A percentile compares a stretch with the other conserved stretches of the same genome.
These are phyloP conservation scores for Zymoseptoria pseudotritici DNA, from an alignment of 2,329 filamentous ascomycete genomes.

Conservation along the genomic window DNA sequence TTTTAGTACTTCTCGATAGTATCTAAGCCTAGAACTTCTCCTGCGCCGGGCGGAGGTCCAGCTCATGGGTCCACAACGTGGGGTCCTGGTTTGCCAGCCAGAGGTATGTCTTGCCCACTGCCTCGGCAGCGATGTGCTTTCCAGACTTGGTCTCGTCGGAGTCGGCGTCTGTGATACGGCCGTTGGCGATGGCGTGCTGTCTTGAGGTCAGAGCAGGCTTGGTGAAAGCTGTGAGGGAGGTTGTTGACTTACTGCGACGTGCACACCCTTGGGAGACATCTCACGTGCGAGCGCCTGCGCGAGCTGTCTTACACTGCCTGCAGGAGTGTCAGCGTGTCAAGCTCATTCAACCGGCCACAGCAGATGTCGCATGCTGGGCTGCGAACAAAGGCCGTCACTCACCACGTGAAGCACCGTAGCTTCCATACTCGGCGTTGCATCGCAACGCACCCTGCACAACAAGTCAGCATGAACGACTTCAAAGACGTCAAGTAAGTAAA, in stretches of 20 bases:
- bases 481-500: too few relatives aligned
- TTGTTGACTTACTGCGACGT: conserved; percentile 37
- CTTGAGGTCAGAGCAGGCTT: neutral
- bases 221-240: neutral
- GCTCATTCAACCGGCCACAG: neutral
- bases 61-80: conserved; percentile 44
- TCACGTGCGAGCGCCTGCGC: conserved; percentile 51
- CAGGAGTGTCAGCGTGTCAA: neutral
- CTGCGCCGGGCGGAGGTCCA: conserved; percentile 45
- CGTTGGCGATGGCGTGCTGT: conserved; percentile 51
- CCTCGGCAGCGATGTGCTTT: conserved; percentile 52
- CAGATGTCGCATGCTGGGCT: too few relatives aligned
- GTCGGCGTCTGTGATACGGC: conserved; percentile 45
- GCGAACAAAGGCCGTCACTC: neutral
- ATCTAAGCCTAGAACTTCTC: conserved; percentile 39
- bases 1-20: neutral
- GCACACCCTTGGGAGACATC: conserved; percentile 49
- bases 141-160: conserved; percentile 42
- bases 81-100: conserved; percentile 44
- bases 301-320: conserved; percentile 45
- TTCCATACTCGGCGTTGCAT: conserved; percentile 47
- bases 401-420: conserved; percentile 47
- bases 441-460: conserved; percentile 30
- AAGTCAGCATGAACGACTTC: too few relatives aligned
- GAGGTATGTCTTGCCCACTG: conserved; percentile 50